Percentiles rank a stretch among this genome's conserved stretches.
phyloP scores from a whole-genome alignment of 2,329 filamentous ascomycete genomes.

The Fusarium sp. region DNA sequence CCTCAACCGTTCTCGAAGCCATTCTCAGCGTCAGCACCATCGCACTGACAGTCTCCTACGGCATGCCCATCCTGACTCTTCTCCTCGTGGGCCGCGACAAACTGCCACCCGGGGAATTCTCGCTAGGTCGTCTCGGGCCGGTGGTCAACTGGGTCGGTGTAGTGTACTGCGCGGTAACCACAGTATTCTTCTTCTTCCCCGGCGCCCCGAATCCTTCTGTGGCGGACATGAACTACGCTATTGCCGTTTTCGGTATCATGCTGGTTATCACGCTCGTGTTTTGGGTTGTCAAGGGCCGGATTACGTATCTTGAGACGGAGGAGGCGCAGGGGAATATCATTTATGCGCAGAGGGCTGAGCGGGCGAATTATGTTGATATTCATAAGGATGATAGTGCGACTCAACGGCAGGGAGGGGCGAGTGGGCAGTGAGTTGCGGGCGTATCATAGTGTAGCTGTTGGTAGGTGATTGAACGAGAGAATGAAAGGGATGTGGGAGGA shows the following conservation, averaged over 20 bases:
- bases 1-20: constrained; percentile 63
- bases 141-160: constrained; percentile 61
- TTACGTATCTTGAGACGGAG: constrained; percentile 49
- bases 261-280: constrained; percentile 61
- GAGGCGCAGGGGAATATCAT: constrained; percentile 44
- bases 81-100: constrained; percentile 63
- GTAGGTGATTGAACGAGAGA: not conserved
- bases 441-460: not conserved
- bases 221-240: constrained; percentile 68
- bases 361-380: constrained; percentile 24
- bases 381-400: constrained; percentile 15
- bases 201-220: constrained; percentile 55
- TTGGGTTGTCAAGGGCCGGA: constrained; percentile 61
- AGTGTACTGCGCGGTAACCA: constrained; percentile 63
- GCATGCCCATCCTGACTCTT: constrained; percentile 61
- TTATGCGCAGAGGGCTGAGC: constrained; percentile 33
- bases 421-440: not conserved
- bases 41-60: constrained; percentile 62
- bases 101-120: constrained; percentile 59
- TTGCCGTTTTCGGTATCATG: constrained; percentile 67
- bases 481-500: not conserved
- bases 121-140: constrained; percentile 57
- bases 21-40: constrained; percentile 67
- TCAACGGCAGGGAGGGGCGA: not conserved
- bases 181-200: constrained; percentile 67